Evolutionary conservation across 2,329 filamentous ascomycete species (phyloP).

Genomic region (Tetracladium maxilliforme): DNA sequence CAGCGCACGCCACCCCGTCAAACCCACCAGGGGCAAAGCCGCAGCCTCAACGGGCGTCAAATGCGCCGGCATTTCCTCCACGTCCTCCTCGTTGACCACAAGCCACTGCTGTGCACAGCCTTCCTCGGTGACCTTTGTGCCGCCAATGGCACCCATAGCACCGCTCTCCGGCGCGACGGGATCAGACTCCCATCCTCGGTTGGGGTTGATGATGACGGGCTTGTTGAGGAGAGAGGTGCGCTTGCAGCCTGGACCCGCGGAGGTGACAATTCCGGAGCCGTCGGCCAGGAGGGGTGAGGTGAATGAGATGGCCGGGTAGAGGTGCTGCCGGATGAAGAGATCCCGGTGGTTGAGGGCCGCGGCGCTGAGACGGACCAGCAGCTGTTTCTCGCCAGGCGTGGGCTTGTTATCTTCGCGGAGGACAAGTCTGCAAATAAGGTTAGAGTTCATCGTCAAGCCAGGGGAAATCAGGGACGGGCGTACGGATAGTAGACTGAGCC

Average conservation of each 20-base stretch:
- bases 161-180: conserved; percentile 59
- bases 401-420: conserved; percentile 48
- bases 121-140: conserved; percentile 43
- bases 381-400: conserved; percentile 46
- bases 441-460: not conserved
- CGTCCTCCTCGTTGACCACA: conserved; percentile 51
- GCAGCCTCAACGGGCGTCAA: conserved; percentile 62
- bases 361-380: conserved; percentile 63
- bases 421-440: conserved; percentile 27
- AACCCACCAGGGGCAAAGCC: conserved; percentile 67
- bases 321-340: conserved; percentile 81
- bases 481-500: conserved; percentile 78
- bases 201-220: conserved; percentile 66
- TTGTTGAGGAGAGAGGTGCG: conserved; percentile 40
- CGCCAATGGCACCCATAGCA: conserved; percentile 49
- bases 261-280: conserved; percentile 61
- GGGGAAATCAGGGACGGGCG: conserved; percentile 10
- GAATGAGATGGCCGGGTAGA: conserved; percentile 80
- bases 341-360: conserved; percentile 90
- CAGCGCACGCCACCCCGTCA: conserved; percentile 80
- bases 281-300: conserved; percentile 68
- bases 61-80: conserved; percentile 64
- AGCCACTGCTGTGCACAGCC: conserved; percentile 68
- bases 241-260: conserved; percentile 38
- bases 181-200: conserved; percentile 59